Evolutionary conservation across 768 basidiomycete species (phyloP).

Genomic region (Boletus vermiculosoides): DNA sequence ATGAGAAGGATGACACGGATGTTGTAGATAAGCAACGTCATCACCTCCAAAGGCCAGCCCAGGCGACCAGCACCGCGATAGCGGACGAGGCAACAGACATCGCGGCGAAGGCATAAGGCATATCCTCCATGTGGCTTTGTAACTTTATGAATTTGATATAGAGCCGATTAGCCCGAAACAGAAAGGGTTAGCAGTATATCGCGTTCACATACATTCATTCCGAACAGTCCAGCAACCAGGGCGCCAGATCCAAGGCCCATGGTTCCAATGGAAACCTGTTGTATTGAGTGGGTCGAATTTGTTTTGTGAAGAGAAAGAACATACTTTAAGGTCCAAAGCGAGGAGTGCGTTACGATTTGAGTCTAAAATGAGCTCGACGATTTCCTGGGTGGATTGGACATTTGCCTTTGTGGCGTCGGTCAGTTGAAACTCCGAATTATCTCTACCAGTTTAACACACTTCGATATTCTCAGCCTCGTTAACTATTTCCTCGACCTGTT

Average conservation of each 20-base stretch:
- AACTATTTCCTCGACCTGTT: constrained; percentile 96
- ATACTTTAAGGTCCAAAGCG: constrained; percentile 85
- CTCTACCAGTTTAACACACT: constrained; percentile 39
- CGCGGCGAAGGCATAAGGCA: constrained; percentile 70
- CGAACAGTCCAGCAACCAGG: constrained; percentile 86
- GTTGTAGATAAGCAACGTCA: constrained; percentile 12
- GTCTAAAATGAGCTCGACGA: constrained; percentile 94
- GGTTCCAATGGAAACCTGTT: constrained; percentile 87
- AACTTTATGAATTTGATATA: constrained; percentile 47
- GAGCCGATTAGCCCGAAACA: constrained; percentile 22
- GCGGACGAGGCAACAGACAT: constrained; percentile 60
- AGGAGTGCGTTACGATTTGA: constrained; percentile 92
- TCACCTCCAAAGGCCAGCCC: constrained; percentile 63
- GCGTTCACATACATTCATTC: constrained; percentile 84
- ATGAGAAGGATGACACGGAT: constrained; percentile 12
- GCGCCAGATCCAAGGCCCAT: constrained; percentile 92
- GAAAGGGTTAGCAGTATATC: constrained; percentile 13
- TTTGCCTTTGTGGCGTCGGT: constrained; percentile 51
- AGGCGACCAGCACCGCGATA: constrained; percentile 60
- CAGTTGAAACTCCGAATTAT: neutral
- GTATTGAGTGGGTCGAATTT: constrained; percentile 1
- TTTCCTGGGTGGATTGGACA: constrained; percentile 96
- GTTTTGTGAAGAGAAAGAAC: constrained; percentile 6
- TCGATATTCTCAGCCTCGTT: constrained; percentile 89
- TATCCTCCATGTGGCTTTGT: constrained; percentile 67